These are phyloP conservation scores for Colletotrichum simmondsii DNA, from an alignment of 2,329 filamentous ascomycete species.

Conservation along the genomic window DNA sequence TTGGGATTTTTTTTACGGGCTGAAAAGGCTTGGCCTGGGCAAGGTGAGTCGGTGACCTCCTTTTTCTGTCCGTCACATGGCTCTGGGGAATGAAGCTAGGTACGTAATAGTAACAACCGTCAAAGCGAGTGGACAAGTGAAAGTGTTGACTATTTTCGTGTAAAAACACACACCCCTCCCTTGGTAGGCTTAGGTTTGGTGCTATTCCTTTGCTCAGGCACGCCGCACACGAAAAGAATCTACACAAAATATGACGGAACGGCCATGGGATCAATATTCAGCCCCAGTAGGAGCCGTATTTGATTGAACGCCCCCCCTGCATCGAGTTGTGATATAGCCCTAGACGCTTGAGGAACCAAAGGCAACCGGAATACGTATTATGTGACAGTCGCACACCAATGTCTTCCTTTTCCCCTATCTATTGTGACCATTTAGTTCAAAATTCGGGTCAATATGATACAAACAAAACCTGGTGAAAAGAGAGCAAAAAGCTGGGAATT, in stretches of 20 bases:
- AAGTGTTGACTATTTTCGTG: background rate
- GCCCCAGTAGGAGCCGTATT: background rate
- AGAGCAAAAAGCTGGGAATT: constrained; percentile 8
- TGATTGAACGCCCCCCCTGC: background rate
- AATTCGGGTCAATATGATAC: background rate
- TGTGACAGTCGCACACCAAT: background rate
- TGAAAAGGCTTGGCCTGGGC: background rate
- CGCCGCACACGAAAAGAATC: background rate
- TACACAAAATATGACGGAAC: background rate
- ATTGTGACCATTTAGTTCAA: background rate
- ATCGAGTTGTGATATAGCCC: background rate
- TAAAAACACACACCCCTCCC: background rate
- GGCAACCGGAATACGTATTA: background rate
- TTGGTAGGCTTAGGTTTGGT: background rate
- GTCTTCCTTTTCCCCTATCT: background rate
- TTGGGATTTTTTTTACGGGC: background rate
- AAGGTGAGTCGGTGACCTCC: background rate
- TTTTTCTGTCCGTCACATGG: constrained; percentile 21
- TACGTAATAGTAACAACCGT: constrained; percentile 22
- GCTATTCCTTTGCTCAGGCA: background rate
- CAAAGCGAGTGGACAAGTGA: constrained; percentile 11
- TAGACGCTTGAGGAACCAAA: background rate
- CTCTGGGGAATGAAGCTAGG: background rate
- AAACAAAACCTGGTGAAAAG: background rate
- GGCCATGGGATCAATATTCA: constrained; percentile 18